These are phyloP conservation scores for Ganoderma boninense DNA, from an alignment of 1,284 basidiomycete species.

Conservation along the genomic window DNA sequence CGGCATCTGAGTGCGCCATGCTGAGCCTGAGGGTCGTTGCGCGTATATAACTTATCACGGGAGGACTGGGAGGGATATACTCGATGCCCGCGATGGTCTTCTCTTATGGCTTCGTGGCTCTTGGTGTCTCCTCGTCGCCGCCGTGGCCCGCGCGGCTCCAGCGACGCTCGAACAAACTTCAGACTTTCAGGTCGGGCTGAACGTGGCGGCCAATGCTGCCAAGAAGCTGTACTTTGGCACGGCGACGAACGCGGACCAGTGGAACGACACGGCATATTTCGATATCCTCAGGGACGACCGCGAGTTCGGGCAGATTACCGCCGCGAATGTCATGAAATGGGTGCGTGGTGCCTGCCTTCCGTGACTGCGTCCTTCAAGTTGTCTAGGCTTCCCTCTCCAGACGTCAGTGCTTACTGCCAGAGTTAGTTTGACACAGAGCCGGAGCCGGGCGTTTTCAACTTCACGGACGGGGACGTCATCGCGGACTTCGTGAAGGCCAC, in stretches of 20 bases:
- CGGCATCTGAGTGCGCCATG: neutral
- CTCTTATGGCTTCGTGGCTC: neutral
- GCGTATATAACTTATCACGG: neutral
- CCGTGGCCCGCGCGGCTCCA: neutral
- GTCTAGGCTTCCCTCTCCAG: neutral
- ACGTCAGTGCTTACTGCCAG: neutral
- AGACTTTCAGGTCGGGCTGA: conserved; percentile 33
- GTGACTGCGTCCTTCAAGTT: no score
- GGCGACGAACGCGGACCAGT: conserved; percentile 67
- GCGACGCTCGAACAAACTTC: neutral
- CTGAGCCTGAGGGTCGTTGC: neutral
- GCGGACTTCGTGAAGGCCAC: conserved; percentile 54
- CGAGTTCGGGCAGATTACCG: conserved; percentile 60
- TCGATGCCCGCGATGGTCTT: neutral
- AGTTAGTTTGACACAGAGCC: conserved; percentile 61
- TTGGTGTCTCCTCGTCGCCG: neutral
- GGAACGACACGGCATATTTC: conserved; percentile 55
- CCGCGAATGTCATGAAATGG: conserved; percentile 68
- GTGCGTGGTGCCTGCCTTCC: conserved; percentile 35
- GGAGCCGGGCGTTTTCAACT: conserved; percentile 55
- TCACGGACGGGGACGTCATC: conserved; percentile 53
- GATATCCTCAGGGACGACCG: conserved; percentile 49
- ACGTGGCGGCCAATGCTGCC: conserved; percentile 52
- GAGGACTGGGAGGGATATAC: no score
- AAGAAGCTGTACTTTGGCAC: conserved; percentile 67